Percentiles rank a stretch among this genome's conserved stretches.
Conservation (phyloP, 2,329 filamentous ascomycete genomes). For the Paecilomyces formosus region DNA sequence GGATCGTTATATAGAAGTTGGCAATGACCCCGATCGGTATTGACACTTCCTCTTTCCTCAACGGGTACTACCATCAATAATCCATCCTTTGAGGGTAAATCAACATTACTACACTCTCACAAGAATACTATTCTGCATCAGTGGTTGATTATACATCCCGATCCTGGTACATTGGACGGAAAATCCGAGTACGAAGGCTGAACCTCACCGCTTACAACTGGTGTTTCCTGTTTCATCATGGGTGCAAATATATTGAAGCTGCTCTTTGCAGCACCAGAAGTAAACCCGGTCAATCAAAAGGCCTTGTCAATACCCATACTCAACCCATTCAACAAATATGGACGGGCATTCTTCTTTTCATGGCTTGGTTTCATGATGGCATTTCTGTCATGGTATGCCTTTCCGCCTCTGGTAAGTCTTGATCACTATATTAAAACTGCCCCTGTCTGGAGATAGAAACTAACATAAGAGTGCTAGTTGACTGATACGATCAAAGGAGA, state of each 20-base stretch:
- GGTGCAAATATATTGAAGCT: slow-evolving; percentile 17
- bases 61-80: not conserved
- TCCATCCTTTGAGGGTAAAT: not conserved
- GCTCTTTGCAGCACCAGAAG: slow-evolving; percentile 50
- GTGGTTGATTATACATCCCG: not conserved
- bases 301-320: slow-evolving; percentile 71
- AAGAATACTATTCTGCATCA: not conserved
- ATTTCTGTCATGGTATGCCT: slow-evolving; percentile 87
- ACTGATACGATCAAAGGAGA: slow-evolving; percentile 74
- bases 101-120: not conserved
- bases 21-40: not conserved
- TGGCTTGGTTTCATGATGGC: slow-evolving; percentile 81
- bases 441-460: not conserved
- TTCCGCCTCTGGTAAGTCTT: slow-evolving; percentile 66
- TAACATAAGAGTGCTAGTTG: slow-evolving; percentile 35
- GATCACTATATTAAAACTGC: not conserved
- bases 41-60: not conserved
- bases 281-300: slow-evolving; percentile 81
- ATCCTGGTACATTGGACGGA: not conserved
- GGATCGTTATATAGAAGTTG: not conserved
- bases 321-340: slow-evolving; percentile 72
- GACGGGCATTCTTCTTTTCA: slow-evolving; percentile 82
- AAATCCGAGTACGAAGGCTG: not conserved
- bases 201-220: not conserved
- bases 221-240: slow-evolving; percentile 4